phyloP scores from a whole-genome alignment of 2,329 filamentous ascomycete species.

The Colletotrichum sp. region DNA sequence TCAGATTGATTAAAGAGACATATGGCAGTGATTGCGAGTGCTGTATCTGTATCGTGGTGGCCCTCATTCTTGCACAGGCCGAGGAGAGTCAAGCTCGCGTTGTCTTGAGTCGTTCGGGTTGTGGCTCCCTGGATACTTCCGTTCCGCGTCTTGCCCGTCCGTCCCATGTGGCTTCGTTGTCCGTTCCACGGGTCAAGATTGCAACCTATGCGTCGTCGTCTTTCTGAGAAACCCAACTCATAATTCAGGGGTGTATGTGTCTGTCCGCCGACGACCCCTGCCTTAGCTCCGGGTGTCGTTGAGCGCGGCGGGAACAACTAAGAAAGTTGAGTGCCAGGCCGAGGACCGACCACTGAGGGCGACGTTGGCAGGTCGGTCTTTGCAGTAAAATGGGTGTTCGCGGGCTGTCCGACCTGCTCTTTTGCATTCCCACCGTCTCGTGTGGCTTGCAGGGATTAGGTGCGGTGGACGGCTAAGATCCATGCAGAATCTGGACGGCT shows the following conservation, averaged over 20 bases:
- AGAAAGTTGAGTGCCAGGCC: conserved; percentile 8
- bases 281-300: conserved; percentile 15
- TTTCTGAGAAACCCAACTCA: not conserved
- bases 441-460: conserved; percentile 21
- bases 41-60: not conserved
- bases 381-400: not conserved
- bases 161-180: not conserved
- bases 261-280: conserved; percentile 10
- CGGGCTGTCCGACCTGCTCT: conserved; percentile 5
- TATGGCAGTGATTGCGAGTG: not conserved
- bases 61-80: not conserved
- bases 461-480: conserved; percentile 12
- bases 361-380: not conserved
- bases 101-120: not conserved
- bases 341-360: not conserved
- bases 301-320: not conserved
- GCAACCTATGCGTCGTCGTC: not conserved
- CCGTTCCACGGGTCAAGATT: not conserved
- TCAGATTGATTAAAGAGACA: conserved; percentile 3
- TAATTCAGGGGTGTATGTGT: conserved; percentile 8
- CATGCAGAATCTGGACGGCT: conserved; percentile 22
- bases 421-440: conserved; percentile 14
- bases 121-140: not conserved
- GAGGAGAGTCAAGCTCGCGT: not conserved
- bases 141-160: not conserved